Evolutionary conservation across 306 rosid species (phyloP).

Genomic region (Sicyos baderoa): DNA sequence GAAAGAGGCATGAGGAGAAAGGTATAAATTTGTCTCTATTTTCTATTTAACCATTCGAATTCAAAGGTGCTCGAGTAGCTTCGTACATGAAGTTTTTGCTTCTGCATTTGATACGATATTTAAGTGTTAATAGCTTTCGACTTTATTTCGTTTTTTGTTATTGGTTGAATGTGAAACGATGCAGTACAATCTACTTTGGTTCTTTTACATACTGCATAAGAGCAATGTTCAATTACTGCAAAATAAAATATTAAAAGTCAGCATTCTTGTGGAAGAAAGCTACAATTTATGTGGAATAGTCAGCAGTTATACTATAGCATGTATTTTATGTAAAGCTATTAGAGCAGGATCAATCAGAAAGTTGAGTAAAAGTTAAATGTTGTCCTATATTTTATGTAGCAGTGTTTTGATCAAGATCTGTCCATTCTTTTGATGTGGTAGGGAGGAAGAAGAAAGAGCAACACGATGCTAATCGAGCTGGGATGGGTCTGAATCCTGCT

Average conservation of each 20-base stretch:
- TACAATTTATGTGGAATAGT: not conserved
- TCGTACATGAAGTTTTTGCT: not conserved
- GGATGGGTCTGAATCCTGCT: slow-evolving; percentile 71
- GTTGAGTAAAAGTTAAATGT: not conserved
- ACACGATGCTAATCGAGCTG: slow-evolving; percentile 76
- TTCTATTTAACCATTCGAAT: not conserved
- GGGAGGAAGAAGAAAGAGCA: slow-evolving; percentile 92
- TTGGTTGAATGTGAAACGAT: not conserved
- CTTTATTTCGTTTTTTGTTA: not conserved
- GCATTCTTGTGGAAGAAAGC: not conserved
- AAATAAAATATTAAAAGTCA: not conserved
- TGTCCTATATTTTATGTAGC: not conserved
- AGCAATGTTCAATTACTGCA: not conserved
- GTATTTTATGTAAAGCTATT: not conserved
- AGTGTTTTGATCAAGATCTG: not conserved
- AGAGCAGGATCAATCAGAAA: not conserved
- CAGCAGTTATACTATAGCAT: not conserved
- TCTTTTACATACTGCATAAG: not conserved
- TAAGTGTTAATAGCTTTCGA: not conserved
- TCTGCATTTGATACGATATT: not conserved
- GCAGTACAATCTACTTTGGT: not conserved
- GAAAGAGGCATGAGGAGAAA: slow-evolving; percentile 78
- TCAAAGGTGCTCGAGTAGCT: not conserved
- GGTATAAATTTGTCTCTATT: slow-evolving; percentile 32
- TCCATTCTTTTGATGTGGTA: slow-evolving; percentile 24